Base-by-base conservation (phyloP, 768 basidiomycete genomes). In the Pleurotus tuoliensis region DNA sequence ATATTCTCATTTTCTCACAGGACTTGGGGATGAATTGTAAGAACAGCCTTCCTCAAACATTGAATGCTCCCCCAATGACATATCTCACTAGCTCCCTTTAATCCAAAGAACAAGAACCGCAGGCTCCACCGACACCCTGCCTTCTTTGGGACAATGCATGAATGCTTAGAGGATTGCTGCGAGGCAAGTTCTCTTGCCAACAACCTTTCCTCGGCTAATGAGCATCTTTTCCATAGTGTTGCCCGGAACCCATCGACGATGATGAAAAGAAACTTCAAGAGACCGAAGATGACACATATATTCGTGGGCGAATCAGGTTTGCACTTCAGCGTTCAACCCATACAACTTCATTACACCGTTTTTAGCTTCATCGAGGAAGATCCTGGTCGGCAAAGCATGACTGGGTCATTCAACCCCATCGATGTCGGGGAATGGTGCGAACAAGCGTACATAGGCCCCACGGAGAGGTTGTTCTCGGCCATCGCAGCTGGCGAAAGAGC, bases 391-490 rank as follows among this genome's bases (percentile, higher is more conserved):
- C 84, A 86, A 64, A 78, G 69, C 39, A 78, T 86, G 40, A 78
- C 83, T 0, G 84, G 84, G 1, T 82, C 80, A 62, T 86, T 86
- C 73, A 80, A 83, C 53, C 84, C 84, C 0, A 85, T 86, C 63
- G 83, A 87, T 58, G 80, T 77, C 11, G 83, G 82, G 9, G 83
- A 85, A 72, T 87, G 84, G 85, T 76, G 77, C 56, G 81, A 74
- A 34, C 80, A 83, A 59, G 83, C 80, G 7, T 87, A 86, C 64
- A 74, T 84, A 58, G 81, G 78, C 9, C 74, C 73, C 12, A 74
- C 76, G 0, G 79, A 81, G 56, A 74, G 76, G 56, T 77, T 87
- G 56, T 86, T 86, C 69, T 63, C 68, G 8, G 81, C 81, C n/a
- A 82, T 87, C 58, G 77, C 73, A 2, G 63, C 71, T 2, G 67